Percentiles rank a stretch among this genome's conserved stretches.
phyloP scores from a whole-genome alignment of 192 early-diverging fungal genomes.

The Entophlyctis luteolus region DNA sequence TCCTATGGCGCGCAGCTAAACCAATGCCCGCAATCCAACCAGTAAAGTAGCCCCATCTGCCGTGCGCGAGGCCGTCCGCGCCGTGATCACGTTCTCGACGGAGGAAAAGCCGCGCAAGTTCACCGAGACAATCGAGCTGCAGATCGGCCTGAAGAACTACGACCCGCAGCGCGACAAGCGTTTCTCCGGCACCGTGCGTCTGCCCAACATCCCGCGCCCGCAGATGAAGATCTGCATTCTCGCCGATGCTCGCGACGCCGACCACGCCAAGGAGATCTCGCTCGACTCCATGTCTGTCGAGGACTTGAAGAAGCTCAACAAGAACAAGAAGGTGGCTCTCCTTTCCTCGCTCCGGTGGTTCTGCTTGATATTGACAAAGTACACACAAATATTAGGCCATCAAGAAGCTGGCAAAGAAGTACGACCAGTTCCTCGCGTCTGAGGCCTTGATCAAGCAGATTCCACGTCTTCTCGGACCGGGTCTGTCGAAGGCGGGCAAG shows the following conservation, averaged over 20 bases:
- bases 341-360: too few species aligned
- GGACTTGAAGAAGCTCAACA: conserved; percentile 72
- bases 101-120: conserved; percentile 94
- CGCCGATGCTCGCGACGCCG: conserved; percentile 93
- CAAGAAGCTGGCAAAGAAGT: conserved; percentile 98
- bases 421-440: conserved; percentile 96
- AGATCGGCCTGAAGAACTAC: conserved; percentile 99
- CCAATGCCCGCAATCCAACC: too few species aligned
- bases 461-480: conserved; percentile 95
- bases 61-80: conserved; percentile 75
- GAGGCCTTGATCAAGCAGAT: conserved; percentile 99
- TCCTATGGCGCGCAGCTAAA: background rate
- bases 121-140: conserved; percentile 94
- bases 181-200: conserved; percentile 93
- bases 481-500: conserved; percentile 98
- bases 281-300: conserved; percentile 92
- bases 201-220: conserved; percentile 92
- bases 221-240: conserved; percentile 92
- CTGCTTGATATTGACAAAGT: background rate
- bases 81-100: conserved; percentile 64
- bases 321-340: background rate
- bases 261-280: conserved; percentile 86
- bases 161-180: conserved; percentile 99
- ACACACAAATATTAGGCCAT: conserved; percentile 51
- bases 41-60: conserved; percentile 83